These are phyloP conservation scores for Dovyalis caffra DNA, from an alignment of 345 rosid species.

Conservation along the genomic window DNA sequence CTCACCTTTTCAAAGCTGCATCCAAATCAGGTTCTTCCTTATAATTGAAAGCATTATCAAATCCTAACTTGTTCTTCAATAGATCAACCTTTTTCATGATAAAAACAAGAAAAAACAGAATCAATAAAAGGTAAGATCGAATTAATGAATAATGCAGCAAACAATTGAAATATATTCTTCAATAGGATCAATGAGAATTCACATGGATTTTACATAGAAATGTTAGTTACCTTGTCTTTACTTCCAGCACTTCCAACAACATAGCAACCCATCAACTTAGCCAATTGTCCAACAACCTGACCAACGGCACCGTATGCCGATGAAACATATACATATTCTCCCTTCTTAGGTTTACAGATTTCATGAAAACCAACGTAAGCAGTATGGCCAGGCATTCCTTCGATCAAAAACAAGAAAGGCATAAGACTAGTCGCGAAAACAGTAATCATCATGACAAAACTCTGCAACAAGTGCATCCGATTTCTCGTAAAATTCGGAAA, in stretches of 20 bases:
- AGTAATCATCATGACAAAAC: no score
- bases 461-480: neutral
- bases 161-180: no score
- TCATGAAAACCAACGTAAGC: slow-evolving; percentile 52
- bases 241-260: slow-evolving; percentile 58
- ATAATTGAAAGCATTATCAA: slow-evolving; percentile 60
- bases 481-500: neutral
- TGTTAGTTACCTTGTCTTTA: slow-evolving; percentile 43
- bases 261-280: slow-evolving; percentile 49
- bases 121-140: neutral
- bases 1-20: no score
- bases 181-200: no score
- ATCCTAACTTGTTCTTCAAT: slow-evolving; percentile 53
- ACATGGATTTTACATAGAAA: no score
- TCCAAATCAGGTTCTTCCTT: no score
- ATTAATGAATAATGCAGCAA: no score
- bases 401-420: no score
- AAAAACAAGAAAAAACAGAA: no score
- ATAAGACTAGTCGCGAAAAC: neutral
- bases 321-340: slow-evolving; percentile 47
- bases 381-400: slow-evolving; percentile 55
- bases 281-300: slow-evolving; percentile 63
- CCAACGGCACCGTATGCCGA: slow-evolving; percentile 61
- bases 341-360: slow-evolving; percentile 51
- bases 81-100: slow-evolving; percentile 35